A percentile compares a stretch with the other conserved stretches of the same genome.
phyloP scores from a whole-genome alignment of 2,329 filamentous ascomycete genomes.

The Penicillium expansum region DNA sequence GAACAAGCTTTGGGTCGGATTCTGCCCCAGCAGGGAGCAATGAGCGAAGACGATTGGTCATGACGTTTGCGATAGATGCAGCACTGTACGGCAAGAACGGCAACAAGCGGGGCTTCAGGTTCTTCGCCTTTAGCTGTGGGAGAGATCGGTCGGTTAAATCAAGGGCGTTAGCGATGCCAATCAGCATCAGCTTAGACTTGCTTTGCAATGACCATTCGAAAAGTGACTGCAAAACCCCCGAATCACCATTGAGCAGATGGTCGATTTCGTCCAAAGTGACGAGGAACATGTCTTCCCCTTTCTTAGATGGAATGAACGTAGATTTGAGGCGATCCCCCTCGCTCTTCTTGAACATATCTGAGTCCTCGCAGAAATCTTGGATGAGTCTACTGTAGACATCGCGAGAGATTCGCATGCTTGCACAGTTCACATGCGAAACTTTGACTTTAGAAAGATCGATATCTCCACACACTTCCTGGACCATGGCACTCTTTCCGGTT shows the following conservation, averaged over 20 bases:
- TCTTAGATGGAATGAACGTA: constrained; percentile 65
- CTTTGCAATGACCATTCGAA: constrained; percentile 93
- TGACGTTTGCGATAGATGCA: constrained; percentile 79
- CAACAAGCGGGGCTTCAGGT: constrained; percentile 82
- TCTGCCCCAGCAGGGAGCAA: constrained; percentile 55
- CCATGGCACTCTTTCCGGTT: constrained; percentile 93
- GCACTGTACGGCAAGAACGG: constrained; percentile 92
- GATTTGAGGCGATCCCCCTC: constrained; percentile 66
- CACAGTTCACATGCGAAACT: constrained; percentile 87
- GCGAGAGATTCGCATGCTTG: constrained; percentile 85
- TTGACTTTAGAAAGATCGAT: constrained; percentile 56
- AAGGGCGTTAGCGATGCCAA: constrained; percentile 94
- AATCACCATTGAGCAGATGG: constrained; percentile 81
- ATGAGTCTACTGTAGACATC: constrained; percentile 81
- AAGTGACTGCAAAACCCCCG: constrained; percentile 86
- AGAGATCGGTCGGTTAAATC: constrained; percentile 94
- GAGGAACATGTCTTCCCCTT: constrained; percentile 62
- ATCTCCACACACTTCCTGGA: constrained; percentile 71
- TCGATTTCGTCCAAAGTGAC: constrained; percentile 94
- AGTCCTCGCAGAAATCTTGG: constrained; percentile 63
- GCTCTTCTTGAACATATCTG: constrained; percentile 62
- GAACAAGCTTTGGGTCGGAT: constrained; percentile 60
- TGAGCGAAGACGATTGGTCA: constrained; percentile 76
- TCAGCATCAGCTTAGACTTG: constrained; percentile 73
- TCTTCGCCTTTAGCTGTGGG: constrained; percentile 86